Base-by-base conservation (phyloP, 2,329 filamentous ascomycete species). In the Leptographium galeiforme region DNA sequence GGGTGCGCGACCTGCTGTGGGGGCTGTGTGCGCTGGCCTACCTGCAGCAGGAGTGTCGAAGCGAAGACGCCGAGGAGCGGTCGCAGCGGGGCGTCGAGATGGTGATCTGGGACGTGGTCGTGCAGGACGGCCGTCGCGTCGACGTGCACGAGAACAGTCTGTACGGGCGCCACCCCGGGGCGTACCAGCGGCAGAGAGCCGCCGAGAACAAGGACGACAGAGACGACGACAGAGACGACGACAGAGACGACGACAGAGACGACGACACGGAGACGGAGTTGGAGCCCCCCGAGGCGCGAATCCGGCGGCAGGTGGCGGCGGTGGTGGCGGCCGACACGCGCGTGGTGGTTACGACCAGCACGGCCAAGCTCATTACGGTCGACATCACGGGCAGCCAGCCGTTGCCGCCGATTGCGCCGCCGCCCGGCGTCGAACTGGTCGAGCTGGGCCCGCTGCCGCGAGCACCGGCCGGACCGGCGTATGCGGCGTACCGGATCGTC, bases 41-140 rank as follows among this genome's bases (percentile, higher is more conserved):
- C 54, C 66, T 85, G 25, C 82, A 84, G 61, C 70, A 72, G 52
- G 74, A 72, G 61, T 82, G 78, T 56, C 72, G 71, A 51, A 74
- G 70, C 45, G 67, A 72, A 36, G 69, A 74, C 8, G 72, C 76
- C 19, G 72, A 76, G 48, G 76, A 81, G 58, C 65, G 63, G 8
- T 67, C 69, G 30, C 68, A 71, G 1, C 66, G 72, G 8, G 68
- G 68, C 12, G 69, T 71, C 18, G 78, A 82, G 54, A 77, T 83
- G 56, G 66, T 79, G 2, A 70, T 85, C 10, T 85, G 82, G 81
- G 82, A 85, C 60, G 76, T 84, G 4, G 79, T 85, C 8, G 77
- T 85, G 0, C 67, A 83, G 16, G 74, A 77, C 59, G 78, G 78
- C 10, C 70, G 74, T 47, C 72, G 77, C 39, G 74, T 84, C 34